Base-by-base conservation (phyloP, 2,329 filamentous ascomycete genomes). In the Biscogniauxia sp. region DNA sequence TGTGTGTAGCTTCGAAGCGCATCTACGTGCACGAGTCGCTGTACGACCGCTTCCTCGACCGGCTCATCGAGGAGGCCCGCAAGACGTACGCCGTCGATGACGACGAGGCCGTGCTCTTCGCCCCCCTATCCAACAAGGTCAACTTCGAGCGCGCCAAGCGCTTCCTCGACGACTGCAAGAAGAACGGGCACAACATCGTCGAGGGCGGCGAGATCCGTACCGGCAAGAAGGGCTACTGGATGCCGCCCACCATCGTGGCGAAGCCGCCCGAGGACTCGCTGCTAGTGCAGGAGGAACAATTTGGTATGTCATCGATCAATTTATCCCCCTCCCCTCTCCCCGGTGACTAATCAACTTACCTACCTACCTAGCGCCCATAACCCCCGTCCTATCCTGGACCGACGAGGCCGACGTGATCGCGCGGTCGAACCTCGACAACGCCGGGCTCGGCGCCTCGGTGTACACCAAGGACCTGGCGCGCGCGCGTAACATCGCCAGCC, bases 351-450 rank as follows among this genome's bases (percentile, higher is more conserved):
- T 7, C 11, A 32, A 32, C 23, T 23, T 23, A 32, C 28, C 28
- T 32, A 32, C 28, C 28, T 32, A 32, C 28, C 28, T 13, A 32
- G 81, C 82, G 0, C 88, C 88, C 0, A 85, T 91, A 32, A 78
- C 90, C 1, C 87, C 88, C 0, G 74, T 89, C 7, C 69, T 89
- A 58, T 81, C 79, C 20, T 91, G 86, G 86, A 76, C 76, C 0
- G 78, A 82, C 26, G 87, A 90, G 62, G 80, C 80, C 5, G 85
- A 88, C 19, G 84, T 87, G 0, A 74, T 89, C 28, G 69, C 70
- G 1, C 79, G 84, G 3, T 85, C 92, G 58, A 96, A 96, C 76
- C 97, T 94, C 82, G 98, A 99, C 83, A 95, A 93, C 73, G 81
- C 84, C 9, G 85, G 96, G 68, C 93, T 90, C 68, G 93, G 97